These are phyloP conservation scores for Xylaria sp. DNA, from an alignment of 2,329 filamentous ascomycete species.

Conservation along the genomic window DNA sequence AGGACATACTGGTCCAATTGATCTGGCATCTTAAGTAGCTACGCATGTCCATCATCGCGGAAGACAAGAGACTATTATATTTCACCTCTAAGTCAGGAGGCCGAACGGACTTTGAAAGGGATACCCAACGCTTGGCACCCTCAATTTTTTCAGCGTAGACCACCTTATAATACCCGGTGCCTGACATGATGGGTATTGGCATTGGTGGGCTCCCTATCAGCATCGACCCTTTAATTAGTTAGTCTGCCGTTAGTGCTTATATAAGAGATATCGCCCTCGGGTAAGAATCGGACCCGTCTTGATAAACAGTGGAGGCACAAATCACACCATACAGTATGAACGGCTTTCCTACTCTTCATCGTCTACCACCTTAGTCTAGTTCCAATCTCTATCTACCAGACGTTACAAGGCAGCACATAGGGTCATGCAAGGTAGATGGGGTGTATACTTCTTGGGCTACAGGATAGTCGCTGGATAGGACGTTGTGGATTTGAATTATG, in stretches of 20 bases:
- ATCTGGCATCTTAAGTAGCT: background rate
- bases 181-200: background rate
- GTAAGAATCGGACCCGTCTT: background rate
- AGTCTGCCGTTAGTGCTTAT: slow-evolving; percentile 8
- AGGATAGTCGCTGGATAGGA: background rate
- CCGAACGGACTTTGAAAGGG: too few relatives aligned
- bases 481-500: slow-evolving; percentile 8
- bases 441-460: background rate
- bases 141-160: background rate
- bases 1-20: background rate
- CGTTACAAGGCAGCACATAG: background rate
- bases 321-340: background rate
- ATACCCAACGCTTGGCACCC: background rate
- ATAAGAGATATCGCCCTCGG: background rate
- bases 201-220: background rate
- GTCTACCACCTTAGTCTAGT: background rate
- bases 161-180: background rate
- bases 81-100: too few relatives aligned
- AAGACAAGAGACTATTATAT: background rate
- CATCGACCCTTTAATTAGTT: background rate
- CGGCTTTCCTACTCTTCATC: background rate
- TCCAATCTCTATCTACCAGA: background rate
- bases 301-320: background rate
- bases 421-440: slow-evolving; percentile 1
- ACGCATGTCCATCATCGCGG: slow-evolving; percentile 7